Evolutionary conservation across 2,329 filamentous ascomycete genomes (phyloP).

Genomic region (Knufia fluminis): DNA sequence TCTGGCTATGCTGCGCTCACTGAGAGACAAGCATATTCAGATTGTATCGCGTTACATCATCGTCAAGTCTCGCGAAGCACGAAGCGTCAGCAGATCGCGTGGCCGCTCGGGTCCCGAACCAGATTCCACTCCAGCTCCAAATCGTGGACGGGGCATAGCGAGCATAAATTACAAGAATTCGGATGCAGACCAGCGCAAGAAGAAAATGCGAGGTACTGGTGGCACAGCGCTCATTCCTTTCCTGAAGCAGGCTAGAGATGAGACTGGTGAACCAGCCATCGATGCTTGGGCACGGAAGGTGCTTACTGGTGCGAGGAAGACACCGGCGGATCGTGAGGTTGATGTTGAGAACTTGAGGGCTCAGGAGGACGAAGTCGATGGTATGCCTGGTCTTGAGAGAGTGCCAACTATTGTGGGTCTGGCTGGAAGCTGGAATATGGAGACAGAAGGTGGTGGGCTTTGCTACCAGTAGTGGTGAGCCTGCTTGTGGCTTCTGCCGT

Average conservation of each 20-base stretch:
- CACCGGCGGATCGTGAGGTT: slow-evolving; percentile 40
- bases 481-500: no score
- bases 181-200: slow-evolving; percentile 26
- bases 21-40: slow-evolving; percentile 91
- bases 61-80: slow-evolving; percentile 68
- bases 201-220: slow-evolving; percentile 75
- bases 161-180: slow-evolving; percentile 29
- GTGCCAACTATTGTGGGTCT: slow-evolving; percentile 55
- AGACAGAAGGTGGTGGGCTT: slow-evolving; percentile 62
- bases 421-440: slow-evolving; percentile 80
- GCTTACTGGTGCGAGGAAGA: slow-evolving; percentile 43
- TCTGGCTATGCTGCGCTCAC: slow-evolving; percentile 64
- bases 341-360: slow-evolving; percentile 24
- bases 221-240: slow-evolving; percentile 92
- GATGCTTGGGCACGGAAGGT: slow-evolving; percentile 53
- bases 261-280: slow-evolving; percentile 87
- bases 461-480: slow-evolving; percentile 48
- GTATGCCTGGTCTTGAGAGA: slow-evolving; percentile 30
- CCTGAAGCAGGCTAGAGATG: slow-evolving; percentile 89
- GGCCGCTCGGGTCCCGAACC: slow-evolving; percentile 34
- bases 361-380: slow-evolving; percentile 30
- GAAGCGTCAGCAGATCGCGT: slow-evolving; percentile 49
- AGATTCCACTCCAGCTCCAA: slow-evolving; percentile 28
- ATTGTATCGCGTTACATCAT: slow-evolving; percentile 96
- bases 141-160: slow-evolving; percentile 18